Evolutionary conservation across 228 moss, liverwort and hornwort genomes (phyloP).

Genomic region (Sphagnum fallax): DNA sequence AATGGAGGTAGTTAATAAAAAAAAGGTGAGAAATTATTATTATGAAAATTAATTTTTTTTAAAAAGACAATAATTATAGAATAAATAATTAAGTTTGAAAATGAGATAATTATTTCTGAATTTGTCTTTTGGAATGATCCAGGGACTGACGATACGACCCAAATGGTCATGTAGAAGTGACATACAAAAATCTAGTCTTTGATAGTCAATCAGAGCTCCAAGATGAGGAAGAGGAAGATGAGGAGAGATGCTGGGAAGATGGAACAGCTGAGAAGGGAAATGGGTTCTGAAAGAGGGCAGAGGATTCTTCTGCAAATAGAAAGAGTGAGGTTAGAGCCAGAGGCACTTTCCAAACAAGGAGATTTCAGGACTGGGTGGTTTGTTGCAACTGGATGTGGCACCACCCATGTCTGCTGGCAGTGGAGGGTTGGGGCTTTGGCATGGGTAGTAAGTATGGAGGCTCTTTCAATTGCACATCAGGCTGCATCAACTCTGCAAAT

Average conservation of each 20-base stretch:
- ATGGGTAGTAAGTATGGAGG: conserved; percentile 36
- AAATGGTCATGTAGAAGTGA: too few species aligned
- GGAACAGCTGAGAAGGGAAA: conserved; percentile 69
- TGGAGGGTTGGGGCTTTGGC: conserved; percentile 73
- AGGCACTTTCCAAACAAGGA: conserved; percentile 22
- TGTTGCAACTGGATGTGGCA: conserved; percentile 3
- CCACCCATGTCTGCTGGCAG: conserved; percentile 26
- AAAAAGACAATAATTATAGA: too few species aligned
- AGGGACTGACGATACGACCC: too few species aligned
- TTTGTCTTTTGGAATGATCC: too few species aligned
- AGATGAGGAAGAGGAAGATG: conserved; percentile 83
- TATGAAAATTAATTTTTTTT: too few species aligned
- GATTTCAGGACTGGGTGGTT: not conserved
- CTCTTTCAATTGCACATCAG: conserved; percentile 61
- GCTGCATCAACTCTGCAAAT: conserved; percentile 72
- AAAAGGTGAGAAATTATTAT: too few species aligned
- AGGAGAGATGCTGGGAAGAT: conserved; percentile 92
- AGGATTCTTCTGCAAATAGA: conserved; percentile 34
- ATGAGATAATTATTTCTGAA: too few species aligned
- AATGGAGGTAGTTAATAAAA: too few species aligned
- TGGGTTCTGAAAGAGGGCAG: conserved; percentile 84
- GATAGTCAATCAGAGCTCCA: conserved; percentile 46
- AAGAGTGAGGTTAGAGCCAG: conserved; percentile 14
- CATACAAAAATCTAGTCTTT: conserved; percentile 4
- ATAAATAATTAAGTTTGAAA: too few species aligned